Base-by-base conservation (phyloP, 352 stramenopile species). In the Hyaloperonospora arabidopsidis region DNA sequence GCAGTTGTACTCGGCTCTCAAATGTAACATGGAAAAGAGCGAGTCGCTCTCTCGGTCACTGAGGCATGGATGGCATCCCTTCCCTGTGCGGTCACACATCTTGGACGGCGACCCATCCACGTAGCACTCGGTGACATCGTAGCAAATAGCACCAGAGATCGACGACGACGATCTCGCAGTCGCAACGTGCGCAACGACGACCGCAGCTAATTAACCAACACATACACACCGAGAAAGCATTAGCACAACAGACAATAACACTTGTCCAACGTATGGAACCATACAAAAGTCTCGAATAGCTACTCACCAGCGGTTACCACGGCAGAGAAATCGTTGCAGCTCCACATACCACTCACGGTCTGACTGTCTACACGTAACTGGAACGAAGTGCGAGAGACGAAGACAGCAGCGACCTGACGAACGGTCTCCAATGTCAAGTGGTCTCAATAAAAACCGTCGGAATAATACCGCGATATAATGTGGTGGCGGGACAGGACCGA, bases 61-160 rank as follows among this genome's bases (percentile, higher is more conserved):
- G 19, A 85, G 18, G 32, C 74, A 85, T 28, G 56, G 69, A n/a
- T 75, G 66, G 49, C 74, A 85, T 32, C 61, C 70, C 38, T 64
- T 65, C 39, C 65, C 58, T 5, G 58, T 65, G 17, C 69, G 70
- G 57, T 82, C 50, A 56, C 74, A 85, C 13, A 72, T 60, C 49
- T 74, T 79, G 8, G 59, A 63, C n/a, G 59, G 61, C 23, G 48
- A 66, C 18, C 68, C 70, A 28, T 80, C 63, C 53, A 79, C 63
- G 43, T 76, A 77, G 61, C 73, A 84, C 41, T 70, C 66, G 19
- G 73, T 50, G 0, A 54, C 68, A 29, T 61, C 61, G 28, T 8
- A 59, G 41, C 70, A 80, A n/a, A 79, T 61, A 3, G 57, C 63
- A n/a, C 35, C 57, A 62, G 35, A 54, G 23, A 28, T 22, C 15